Conservation (phyloP, 1,139 yeast species). For the Casaregolazyma lundiana region DNA sequence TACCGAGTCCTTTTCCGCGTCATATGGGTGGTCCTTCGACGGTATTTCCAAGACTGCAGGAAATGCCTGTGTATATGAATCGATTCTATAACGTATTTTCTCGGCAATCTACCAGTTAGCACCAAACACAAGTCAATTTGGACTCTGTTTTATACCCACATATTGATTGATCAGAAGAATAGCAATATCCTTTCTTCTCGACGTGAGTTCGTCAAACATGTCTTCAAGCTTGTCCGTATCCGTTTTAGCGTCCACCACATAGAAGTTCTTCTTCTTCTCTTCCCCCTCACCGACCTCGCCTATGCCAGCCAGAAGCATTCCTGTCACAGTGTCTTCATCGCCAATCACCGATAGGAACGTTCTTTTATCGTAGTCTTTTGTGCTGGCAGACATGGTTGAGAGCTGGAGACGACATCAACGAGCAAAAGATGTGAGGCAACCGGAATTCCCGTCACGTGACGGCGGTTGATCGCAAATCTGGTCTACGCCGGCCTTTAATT, state of each 20-base stretch:
- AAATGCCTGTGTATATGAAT: constrained; percentile 80
- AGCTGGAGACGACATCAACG: no score
- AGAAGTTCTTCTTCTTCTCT: constrained; percentile 52
- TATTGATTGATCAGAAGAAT: constrained; percentile 90
- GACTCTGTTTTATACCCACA: constrained; percentile 25
- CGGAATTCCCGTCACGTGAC: background rate
- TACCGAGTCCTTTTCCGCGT: constrained; percentile 96
- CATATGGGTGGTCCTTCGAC: constrained; percentile 95
- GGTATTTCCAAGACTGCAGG: constrained; percentile 98
- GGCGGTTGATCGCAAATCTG: background rate
- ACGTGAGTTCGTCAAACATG: constrained; percentile 71
- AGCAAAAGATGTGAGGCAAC: no score
- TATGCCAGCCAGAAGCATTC: constrained; percentile 89
- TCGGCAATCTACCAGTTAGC: constrained; percentile 57
- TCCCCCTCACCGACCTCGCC: constrained; percentile 64
- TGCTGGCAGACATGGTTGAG: constrained; percentile 14
- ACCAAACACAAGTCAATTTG: background rate
- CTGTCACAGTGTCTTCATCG: constrained; percentile 96
- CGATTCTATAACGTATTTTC: constrained; percentile 75
- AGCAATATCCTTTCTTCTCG: constrained; percentile 79
- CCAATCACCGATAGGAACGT: constrained; percentile 85
- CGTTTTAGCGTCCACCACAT: constrained; percentile 78
- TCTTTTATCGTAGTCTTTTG: constrained; percentile 15
- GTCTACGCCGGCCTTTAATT: no score
- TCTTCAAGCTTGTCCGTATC: constrained; percentile 68